These are phyloP conservation scores for Saccharomycopsis microspora DNA, from an alignment of 805 yeast genomes.

Conservation along the genomic window DNA sequence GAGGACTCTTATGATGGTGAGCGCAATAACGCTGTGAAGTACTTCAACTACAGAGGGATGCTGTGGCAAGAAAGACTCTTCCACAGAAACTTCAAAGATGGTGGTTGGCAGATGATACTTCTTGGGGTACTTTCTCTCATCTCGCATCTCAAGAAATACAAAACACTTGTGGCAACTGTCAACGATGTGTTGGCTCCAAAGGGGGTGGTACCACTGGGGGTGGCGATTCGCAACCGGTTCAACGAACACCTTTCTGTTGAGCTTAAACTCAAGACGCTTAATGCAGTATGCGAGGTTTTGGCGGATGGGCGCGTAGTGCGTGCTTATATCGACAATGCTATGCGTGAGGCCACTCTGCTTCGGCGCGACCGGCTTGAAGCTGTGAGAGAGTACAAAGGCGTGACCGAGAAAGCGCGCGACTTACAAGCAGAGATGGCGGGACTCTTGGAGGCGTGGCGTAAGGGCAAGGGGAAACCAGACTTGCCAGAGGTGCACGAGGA, in stretches of 20 bases:
- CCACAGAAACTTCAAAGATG: conserved; percentile 67
- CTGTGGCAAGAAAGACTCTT: conserved; percentile 74
- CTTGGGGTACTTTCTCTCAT: conserved; percentile 60
- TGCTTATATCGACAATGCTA: conserved; percentile 50
- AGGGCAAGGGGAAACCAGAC: conserved; percentile 7
- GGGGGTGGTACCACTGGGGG: conserved; percentile 35
- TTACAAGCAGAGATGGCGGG: conserved; percentile 29
- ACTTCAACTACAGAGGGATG: conserved; percentile 43
- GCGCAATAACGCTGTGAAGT: conserved; percentile 20
- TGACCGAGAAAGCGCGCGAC: conserved; percentile 39
- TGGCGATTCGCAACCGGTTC: conserved; percentile 42
- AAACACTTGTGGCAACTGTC: conserved; percentile 36
- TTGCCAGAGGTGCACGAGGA: background rate
- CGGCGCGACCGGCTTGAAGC: conserved; percentile 60
- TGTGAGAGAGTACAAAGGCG: conserved; percentile 44
- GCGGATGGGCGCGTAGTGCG: conserved; percentile 50
- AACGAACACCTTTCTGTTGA: conserved; percentile 37
- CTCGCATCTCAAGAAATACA: conserved; percentile 45
- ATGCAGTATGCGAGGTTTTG: conserved; percentile 53
- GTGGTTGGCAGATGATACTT: conserved; percentile 73
- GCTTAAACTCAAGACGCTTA: conserved; percentile 44
- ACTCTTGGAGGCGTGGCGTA: conserved; percentile 15
- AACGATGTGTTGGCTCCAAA: conserved; percentile 49
- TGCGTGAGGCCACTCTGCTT: conserved; percentile 49
- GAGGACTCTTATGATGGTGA: conserved; percentile 18